These are phyloP conservation scores for Fulvia fulva DNA, from an alignment of 2,329 filamentous ascomycete species.

Conservation along the genomic window DNA sequence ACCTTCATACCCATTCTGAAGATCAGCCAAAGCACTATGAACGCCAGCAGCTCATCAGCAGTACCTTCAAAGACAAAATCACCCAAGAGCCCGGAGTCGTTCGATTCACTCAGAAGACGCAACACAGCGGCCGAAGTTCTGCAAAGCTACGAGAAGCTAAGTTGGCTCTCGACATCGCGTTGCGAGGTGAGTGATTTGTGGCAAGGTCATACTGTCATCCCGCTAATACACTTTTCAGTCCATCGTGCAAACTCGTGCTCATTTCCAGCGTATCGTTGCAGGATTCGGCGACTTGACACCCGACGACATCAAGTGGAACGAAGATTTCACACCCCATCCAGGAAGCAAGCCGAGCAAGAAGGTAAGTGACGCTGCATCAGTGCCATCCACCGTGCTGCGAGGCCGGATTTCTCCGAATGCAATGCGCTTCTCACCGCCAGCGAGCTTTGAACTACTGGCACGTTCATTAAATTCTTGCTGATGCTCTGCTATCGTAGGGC, in stretches of 20 bases:
- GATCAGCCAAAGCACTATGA: neutral
- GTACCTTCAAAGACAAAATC: neutral
- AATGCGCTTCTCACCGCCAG: too few relatives aligned
- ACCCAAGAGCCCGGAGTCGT: constrained; percentile 25
- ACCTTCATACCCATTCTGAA: neutral
- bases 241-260: constrained; percentile 31
- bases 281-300: constrained; percentile 26
- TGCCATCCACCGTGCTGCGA: too few relatives aligned
- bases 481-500: constrained; percentile 21
- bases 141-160: constrained; percentile 32
- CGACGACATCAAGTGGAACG: constrained; percentile 21
- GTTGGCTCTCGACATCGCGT: constrained; percentile 27
- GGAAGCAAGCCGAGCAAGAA: constrained; percentile 9
- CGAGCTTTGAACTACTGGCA: too few relatives aligned
- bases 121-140: constrained; percentile 27
- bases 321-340: constrained; percentile 26
- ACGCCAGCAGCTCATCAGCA: neutral
- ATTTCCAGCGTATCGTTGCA: constrained; percentile 30
- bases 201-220: too few relatives aligned
- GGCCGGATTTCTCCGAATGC: too few relatives aligned
- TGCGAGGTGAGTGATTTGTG: constrained; percentile 26
- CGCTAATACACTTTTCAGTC: constrained; percentile 19
- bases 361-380: neutral
- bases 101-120: constrained; percentile 22
- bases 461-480: too few relatives aligned